Evolutionary conservation across 1,139 yeast species (phyloP).

Genomic region (Pichia sp.): DNA sequence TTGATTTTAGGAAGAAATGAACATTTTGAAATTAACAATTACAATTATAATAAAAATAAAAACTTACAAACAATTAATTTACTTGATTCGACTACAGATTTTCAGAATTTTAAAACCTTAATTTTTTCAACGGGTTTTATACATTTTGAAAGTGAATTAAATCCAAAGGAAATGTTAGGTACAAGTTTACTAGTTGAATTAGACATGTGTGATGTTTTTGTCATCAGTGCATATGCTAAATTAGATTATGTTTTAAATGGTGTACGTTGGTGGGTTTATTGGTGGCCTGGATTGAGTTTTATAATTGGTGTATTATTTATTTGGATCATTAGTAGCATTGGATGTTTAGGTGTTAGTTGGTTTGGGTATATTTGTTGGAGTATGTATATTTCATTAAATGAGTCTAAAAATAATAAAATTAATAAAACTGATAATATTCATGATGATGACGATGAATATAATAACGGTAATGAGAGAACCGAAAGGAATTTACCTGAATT

Average conservation of each 20-base stretch:
- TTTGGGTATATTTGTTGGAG: slow-evolving; percentile 4
- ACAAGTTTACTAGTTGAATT: slow-evolving; percentile 15
- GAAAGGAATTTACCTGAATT: slow-evolving; percentile 3
- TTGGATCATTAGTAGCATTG: slow-evolving; percentile 11
- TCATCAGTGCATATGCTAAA: slow-evolving; percentile 9
- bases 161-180: slow-evolving; percentile 2
- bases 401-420: neutral
- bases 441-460: too few relatives aligned
- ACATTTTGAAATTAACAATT: neutral
- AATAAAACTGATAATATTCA: too few relatives aligned
- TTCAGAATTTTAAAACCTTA: neutral
- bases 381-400: neutral
- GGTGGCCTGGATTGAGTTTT: slow-evolving; percentile 20
- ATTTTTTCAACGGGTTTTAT: slow-evolving; percentile 10
- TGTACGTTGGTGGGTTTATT: slow-evolving; percentile 17
- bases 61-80: slow-evolving; percentile 5
- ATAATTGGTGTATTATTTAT: slow-evolving; percentile 12
- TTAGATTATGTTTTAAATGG: slow-evolving; percentile 16
- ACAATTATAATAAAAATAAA: neutral
- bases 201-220: slow-evolving; percentile 11
- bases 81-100: slow-evolving; percentile 6
- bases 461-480: too few relatives aligned
- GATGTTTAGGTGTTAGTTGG: slow-evolving; percentile 12
- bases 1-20: slow-evolving; percentile 9
- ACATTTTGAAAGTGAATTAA: slow-evolving; percentile 8